Evolutionary conservation across 116 monocot species (phyloP).

Genomic region (Posidonia oceanica): DNA sequence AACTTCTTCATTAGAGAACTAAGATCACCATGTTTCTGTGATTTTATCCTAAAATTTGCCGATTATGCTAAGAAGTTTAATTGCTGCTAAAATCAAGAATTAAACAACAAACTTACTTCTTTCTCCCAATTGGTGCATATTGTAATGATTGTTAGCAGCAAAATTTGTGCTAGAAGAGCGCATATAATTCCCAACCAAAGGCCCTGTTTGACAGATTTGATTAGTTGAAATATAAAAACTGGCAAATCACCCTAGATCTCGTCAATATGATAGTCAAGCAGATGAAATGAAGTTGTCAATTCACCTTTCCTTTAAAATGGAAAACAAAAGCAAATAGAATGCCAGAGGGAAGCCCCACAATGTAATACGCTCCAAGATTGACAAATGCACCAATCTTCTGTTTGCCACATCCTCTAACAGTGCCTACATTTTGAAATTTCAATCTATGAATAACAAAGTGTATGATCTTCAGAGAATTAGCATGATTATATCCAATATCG

Average conservation of each 20-base stretch:
- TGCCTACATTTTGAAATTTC: slow-evolving; percentile 12
- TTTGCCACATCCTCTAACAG: slow-evolving; percentile 37
- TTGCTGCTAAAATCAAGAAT: neutral
- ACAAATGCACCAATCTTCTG: slow-evolving; percentile 39
- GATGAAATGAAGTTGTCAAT: neutral
- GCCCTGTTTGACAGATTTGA: slow-evolving; percentile 19
- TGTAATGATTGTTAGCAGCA: slow-evolving; percentile 21
- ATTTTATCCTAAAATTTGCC: no score
- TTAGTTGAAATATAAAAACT: neutral
- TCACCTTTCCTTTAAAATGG: slow-evolving; percentile 31
- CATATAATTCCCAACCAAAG: slow-evolving; percentile 61
- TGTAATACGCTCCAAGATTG: slow-evolving; percentile 41
- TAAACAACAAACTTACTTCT: slow-evolving; percentile 22
- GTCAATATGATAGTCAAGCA: no score
- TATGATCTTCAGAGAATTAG: no score
- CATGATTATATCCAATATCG: no score
- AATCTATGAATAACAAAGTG: no score
- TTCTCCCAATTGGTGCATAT: slow-evolving; percentile 42
- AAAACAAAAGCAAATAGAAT: slow-evolving; percentile 29
- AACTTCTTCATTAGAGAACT: no score
- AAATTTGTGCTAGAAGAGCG: slow-evolving; percentile 27
- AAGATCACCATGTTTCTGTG: no score
- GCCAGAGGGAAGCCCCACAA: slow-evolving; percentile 36
- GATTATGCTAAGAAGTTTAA: no score
- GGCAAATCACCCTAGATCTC: no score